Evolutionary conservation across 306 rosid genomes (phyloP).

Genomic region (Aeschynomene evenia): DNA sequence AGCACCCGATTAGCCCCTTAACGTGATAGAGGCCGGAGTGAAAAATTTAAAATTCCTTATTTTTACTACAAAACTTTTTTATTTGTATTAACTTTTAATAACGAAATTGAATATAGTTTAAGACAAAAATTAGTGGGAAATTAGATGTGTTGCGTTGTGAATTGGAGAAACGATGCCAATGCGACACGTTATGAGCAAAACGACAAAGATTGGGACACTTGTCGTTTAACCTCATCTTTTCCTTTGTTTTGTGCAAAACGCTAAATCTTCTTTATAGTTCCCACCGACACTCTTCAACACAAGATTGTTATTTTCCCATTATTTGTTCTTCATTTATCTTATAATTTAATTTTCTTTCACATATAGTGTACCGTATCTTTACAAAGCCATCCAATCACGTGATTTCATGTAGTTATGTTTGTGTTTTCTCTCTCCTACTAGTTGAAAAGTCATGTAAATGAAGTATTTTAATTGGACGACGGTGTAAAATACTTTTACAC

Average conservation of each 20-base stretch:
- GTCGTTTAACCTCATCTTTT: constrained; percentile 8
- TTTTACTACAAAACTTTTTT: no score
- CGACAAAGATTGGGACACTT: constrained; percentile 18
- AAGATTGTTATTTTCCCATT: neutral
- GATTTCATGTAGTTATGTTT: no score
- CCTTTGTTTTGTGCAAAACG: neutral
- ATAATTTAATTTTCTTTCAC: neutral
- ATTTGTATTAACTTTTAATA: no score
- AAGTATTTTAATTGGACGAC: no score
- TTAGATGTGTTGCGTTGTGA: neutral
- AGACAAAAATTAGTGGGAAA: neutral
- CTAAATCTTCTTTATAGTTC: neutral
- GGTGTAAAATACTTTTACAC: no score
- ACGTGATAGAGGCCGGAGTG: neutral
- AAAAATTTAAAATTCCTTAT: no score
- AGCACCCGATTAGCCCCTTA: neutral
- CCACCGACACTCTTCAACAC: constrained; percentile 17
- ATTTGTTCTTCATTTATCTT: neutral
- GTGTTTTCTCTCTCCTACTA: no score
- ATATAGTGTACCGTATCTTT: no score
- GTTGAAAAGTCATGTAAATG: no score
- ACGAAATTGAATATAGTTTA: neutral
- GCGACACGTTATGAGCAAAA: constrained; percentile 14
- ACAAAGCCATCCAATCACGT: no score
- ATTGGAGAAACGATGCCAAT: neutral